Conservation (phyloP, 2,329 filamentous ascomycete genomes). For the Cladorrhinum sp. region DNA sequence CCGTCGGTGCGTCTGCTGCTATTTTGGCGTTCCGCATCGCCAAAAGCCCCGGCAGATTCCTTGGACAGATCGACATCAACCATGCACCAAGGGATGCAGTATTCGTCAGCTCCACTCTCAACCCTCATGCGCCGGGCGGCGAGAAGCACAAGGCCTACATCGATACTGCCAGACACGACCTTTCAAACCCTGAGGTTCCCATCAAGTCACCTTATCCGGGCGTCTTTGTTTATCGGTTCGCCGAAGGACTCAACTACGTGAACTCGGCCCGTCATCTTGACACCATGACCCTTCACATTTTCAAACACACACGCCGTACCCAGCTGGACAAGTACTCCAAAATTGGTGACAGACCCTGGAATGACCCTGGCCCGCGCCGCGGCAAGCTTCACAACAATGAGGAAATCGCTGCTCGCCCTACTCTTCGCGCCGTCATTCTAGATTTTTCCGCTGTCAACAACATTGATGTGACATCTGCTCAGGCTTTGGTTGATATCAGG, state of each 20-base stretch:
- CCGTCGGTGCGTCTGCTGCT: constrained; percentile 41
- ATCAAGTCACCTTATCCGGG: constrained; percentile 46
- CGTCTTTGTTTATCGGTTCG: constrained; percentile 51
- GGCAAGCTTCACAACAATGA: constrained; percentile 34
- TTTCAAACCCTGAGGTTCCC: constrained; percentile 43
- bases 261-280: constrained; percentile 50
- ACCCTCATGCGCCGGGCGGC: neutral
- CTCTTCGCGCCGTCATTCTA: constrained; percentile 52
- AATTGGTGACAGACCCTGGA: constrained; percentile 51
- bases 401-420: constrained; percentile 37
- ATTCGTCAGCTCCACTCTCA: constrained; percentile 14
- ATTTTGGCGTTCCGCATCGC: constrained; percentile 46
- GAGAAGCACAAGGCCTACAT: constrained; percentile 39
- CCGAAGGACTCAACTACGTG: constrained; percentile 51
- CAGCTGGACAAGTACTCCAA: constrained; percentile 37
- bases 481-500: constrained; percentile 55
- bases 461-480: constrained; percentile 56
- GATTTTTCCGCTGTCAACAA: constrained; percentile 57
- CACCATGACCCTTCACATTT: constrained; percentile 39
- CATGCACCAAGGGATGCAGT: constrained; percentile 18
- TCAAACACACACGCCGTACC: constrained; percentile 40
- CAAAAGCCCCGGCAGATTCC: constrained; percentile 45
- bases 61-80: constrained; percentile 38
- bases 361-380: constrained; percentile 45
- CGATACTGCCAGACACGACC: constrained; percentile 40